Conservation (phyloP, 495 filamentous ascomycete genomes). For the Hypoxylon perforatum region DNA sequence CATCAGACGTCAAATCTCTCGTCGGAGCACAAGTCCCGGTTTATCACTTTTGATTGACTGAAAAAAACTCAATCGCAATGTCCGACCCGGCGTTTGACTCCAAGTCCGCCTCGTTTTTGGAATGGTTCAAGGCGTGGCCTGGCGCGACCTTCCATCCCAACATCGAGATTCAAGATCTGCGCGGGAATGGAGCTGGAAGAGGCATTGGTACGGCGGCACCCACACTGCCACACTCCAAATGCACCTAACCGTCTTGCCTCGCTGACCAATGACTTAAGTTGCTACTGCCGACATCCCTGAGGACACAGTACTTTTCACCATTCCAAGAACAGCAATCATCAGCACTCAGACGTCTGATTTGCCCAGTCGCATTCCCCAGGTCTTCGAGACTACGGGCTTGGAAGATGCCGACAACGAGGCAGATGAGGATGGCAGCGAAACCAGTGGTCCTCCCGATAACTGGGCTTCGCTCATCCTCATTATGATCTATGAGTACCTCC, state of each 20-base stretch:
- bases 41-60: background rate
- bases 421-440: conserved; percentile 44
- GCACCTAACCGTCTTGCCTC: background rate
- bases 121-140: conserved; percentile 57
- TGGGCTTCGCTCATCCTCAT: conserved; percentile 74
- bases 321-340: conserved; percentile 58
- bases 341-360: conserved; percentile 55
- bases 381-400: conserved; percentile 51
- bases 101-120: conserved; percentile 50
- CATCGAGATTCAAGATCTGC: conserved; percentile 57
- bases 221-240: background rate
- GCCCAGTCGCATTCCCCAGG: conserved; percentile 45
- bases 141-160: conserved; percentile 58
- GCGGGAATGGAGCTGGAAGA: conserved; percentile 51
- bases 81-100: conserved; percentile 45
- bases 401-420: conserved; percentile 43
- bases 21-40: conserved; percentile 1
- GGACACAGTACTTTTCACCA: conserved; percentile 60
- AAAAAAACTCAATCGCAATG: conserved; percentile 31
- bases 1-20: conserved; percentile 11
- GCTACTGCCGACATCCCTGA: conserved; percentile 56
- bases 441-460: conserved; percentile 49
- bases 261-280: conserved; percentile 46
- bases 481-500: conserved; percentile 80
- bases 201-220: conserved; percentile 54